Conservation (phyloP, 1,284 basidiomycete genomes). For the Ceratobasidium sp. region DNA sequence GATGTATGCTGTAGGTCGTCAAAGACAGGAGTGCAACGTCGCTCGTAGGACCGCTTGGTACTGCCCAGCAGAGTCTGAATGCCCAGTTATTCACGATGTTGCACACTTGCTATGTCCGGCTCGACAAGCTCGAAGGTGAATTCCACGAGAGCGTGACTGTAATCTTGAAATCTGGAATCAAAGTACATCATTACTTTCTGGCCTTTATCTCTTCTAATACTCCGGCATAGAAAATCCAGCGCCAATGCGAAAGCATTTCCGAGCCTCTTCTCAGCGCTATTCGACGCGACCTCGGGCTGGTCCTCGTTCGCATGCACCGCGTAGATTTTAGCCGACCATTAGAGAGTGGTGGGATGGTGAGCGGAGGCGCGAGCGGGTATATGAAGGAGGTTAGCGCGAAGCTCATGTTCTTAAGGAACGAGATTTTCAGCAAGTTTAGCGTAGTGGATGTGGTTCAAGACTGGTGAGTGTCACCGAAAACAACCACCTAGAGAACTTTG, state of each 20-base stretch:
- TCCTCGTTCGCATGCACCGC: slow-evolving; percentile 84
- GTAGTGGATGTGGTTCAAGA: slow-evolving; percentile 76
- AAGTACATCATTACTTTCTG: slow-evolving; percentile 61
- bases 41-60: slow-evolving; percentile 80
- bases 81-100: slow-evolving; percentile 81
- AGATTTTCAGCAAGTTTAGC: slow-evolving; percentile 77
- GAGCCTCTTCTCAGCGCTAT: slow-evolving; percentile 81
- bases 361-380: slow-evolving; percentile 77
- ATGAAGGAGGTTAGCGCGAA: slow-evolving; percentile 92
- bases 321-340: slow-evolving; percentile 77
- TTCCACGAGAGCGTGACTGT: slow-evolving; percentile 74
- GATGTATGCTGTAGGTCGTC: slow-evolving; percentile 66
- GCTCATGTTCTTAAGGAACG: slow-evolving; percentile 80
- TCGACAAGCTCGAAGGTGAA: slow-evolving; percentile 77
- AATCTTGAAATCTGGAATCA: slow-evolving; percentile 71
- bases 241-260: slow-evolving; percentile 72
- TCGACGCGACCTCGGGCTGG: slow-evolving; percentile 80
- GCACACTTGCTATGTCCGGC: slow-evolving; percentile 80
- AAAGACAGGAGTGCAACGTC: slow-evolving; percentile 83
- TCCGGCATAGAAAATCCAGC: slow-evolving; percentile 66
- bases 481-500: background rate
- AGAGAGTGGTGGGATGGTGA: slow-evolving; percentile 57
- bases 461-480: slow-evolving; percentile 68
- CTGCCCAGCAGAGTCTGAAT: slow-evolving; percentile 81
- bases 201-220: background rate